phyloP scores from a whole-genome alignment of 2,329 filamentous ascomycete species.

The Fusarium sp. region DNA sequence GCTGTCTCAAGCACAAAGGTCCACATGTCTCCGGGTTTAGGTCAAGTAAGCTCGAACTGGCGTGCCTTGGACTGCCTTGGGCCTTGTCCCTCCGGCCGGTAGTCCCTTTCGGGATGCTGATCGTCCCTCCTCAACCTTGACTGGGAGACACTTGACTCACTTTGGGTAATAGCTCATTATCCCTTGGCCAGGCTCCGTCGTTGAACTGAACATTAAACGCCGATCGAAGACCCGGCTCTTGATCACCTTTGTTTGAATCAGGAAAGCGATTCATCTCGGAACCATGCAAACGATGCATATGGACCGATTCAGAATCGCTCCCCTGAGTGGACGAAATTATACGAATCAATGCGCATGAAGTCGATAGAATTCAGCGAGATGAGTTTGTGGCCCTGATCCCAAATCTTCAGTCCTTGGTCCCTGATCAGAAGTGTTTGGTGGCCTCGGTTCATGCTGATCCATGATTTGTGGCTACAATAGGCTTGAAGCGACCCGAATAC shows the following conservation, averaged over 20 bases:
- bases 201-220: conserved; percentile 40
- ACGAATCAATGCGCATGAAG: conserved; percentile 37
- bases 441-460: conserved; percentile 10
- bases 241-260: conserved; percentile 33
- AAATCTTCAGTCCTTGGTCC: conserved; percentile 26
- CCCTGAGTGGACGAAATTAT: conserved; percentile 28
- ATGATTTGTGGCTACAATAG: not conserved
- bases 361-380: conserved; percentile 31
- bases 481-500: not conserved
- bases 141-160: conserved; percentile 38
- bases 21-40: conserved; percentile 42
- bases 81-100: conserved; percentile 40
- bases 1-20: conserved; percentile 27
- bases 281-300: conserved; percentile 36
- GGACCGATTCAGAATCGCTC: conserved; percentile 19
- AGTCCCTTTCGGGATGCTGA: conserved; percentile 42
- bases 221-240: conserved; percentile 47
- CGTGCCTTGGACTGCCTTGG: conserved; percentile 33
- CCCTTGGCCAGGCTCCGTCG: conserved; percentile 28
- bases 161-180: conserved; percentile 36
- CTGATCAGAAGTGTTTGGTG: not conserved
- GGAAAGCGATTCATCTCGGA: conserved; percentile 38
- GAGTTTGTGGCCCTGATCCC: conserved; percentile 5
- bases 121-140: conserved; percentile 38
- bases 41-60: conserved; percentile 35